These are phyloP conservation scores for Boletus tomentosulus DNA, from an alignment of 768 basidiomycete genomes.

Conservation along the genomic window DNA sequence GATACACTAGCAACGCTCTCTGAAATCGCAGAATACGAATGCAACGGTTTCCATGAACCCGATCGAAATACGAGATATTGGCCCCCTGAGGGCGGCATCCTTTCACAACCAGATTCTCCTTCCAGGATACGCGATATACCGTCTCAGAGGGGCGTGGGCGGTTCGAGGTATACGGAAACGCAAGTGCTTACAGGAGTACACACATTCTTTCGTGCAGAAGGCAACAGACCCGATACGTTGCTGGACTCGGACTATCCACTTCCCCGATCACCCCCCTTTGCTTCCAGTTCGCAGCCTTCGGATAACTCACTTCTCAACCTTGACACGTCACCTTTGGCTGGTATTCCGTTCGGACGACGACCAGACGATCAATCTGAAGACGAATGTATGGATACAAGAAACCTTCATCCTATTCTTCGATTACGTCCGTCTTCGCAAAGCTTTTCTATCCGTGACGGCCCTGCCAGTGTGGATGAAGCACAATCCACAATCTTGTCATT, in stretches of 20 bases:
- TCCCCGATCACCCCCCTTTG: conserved; percentile 23
- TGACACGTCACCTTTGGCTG: conserved; percentile 20
- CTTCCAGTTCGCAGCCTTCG: conserved; percentile 12
- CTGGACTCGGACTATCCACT: conserved; percentile 2
- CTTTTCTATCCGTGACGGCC: background rate
- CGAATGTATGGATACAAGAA: background rate
- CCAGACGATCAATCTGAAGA: background rate
- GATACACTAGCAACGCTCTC: background rate
- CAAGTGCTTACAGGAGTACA: background rate
- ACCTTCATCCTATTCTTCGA: background rate
- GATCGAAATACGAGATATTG: background rate
- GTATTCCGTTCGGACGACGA: background rate
- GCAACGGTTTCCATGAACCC: background rate
- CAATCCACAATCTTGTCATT: background rate
- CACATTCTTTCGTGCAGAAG: background rate
- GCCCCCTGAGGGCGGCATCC: background rate
- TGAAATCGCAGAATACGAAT: background rate
- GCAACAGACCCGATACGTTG: background rate
- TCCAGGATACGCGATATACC: background rate
- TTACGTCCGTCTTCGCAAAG: background rate
- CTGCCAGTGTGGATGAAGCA: background rate
- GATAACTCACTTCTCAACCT: conserved; percentile 18
- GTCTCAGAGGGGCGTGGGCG: background rate
- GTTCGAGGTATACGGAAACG: conserved; percentile 3
- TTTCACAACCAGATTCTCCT: background rate